phyloP scores from a whole-genome alignment of 2,329 filamentous ascomycete species.

The Colletotrichum trifolii region DNA sequence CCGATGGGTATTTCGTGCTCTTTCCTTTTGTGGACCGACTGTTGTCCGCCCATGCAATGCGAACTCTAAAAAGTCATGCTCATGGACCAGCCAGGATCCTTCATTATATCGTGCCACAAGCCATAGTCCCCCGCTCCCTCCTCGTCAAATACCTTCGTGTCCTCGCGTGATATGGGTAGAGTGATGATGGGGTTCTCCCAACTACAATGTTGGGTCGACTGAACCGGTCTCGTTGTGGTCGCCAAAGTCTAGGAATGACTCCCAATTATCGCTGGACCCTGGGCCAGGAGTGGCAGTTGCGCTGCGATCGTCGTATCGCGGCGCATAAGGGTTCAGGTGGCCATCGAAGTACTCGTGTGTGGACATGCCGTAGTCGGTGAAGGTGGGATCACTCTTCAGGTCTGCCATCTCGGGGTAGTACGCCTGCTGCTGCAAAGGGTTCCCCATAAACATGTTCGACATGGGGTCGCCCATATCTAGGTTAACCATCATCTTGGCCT shows the following conservation, averaged over 20 bases:
- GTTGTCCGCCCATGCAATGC: conserved; percentile 19
- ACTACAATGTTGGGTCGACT: conserved; percentile 25
- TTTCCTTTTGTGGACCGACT: conserved; percentile 27
- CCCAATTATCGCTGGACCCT: conserved; percentile 20
- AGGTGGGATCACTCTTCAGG: conserved; percentile 15
- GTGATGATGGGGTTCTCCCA: not conserved
- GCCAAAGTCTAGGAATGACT: conserved; percentile 38
- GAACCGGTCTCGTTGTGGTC: conserved; percentile 21
- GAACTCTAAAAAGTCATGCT: conserved; percentile 37
- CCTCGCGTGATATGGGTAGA: not conserved
- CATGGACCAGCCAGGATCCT: conserved; percentile 25
- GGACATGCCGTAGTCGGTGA: conserved; percentile 10
- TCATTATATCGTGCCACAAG: conserved; percentile 22
- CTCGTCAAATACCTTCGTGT: not conserved
- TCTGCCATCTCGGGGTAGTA: conserved; percentile 23
- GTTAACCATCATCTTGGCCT: conserved; percentile 54
- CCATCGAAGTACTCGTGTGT: conserved; percentile 27
- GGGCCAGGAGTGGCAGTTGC: conserved; percentile 16
- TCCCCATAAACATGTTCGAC: conserved; percentile 32
- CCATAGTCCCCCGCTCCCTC: not conserved
- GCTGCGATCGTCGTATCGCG: conserved; percentile 1
- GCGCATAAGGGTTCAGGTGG: conserved; percentile 28
- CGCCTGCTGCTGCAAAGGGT: conserved; percentile 22
- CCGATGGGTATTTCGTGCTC: conserved; percentile 28
- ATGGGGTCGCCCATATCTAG: conserved; percentile 45